Evolutionary conservation across 441 rosid species (phyloP).

Genomic region (Adansonia gregorii): DNA sequence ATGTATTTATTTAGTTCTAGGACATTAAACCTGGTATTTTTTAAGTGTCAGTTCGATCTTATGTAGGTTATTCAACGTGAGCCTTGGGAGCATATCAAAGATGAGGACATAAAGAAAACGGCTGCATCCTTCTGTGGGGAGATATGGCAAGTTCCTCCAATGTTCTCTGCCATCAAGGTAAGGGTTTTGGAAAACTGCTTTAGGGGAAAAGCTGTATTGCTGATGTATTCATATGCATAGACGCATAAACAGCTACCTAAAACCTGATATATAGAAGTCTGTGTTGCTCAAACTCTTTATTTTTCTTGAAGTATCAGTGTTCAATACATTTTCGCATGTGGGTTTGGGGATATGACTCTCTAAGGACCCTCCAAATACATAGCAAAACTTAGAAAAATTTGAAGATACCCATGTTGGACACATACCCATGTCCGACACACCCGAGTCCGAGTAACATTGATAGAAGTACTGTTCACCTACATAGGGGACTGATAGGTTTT

Average conservation of each 20-base stretch:
- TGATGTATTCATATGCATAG: too few relatives aligned
- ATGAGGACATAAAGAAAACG: constrained; percentile 74
- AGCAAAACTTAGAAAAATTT: too few relatives aligned
- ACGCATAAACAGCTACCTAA: too few relatives aligned
- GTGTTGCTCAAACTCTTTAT: too few relatives aligned
- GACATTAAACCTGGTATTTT: constrained; percentile 17
- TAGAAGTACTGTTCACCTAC: constrained; percentile 2
- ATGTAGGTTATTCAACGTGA: constrained; percentile 86
- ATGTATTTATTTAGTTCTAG: constrained; percentile 21
- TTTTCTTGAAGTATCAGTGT: too few relatives aligned
- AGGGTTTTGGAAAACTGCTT: constrained; percentile 30
- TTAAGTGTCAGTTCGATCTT: constrained; percentile 16
- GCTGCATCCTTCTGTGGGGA: constrained; percentile 83
- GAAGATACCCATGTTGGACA: too few relatives aligned
- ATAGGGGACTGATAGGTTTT: background rate
- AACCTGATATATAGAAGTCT: too few relatives aligned
- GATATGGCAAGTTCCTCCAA: constrained; percentile 99
- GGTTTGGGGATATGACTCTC: too few relatives aligned
- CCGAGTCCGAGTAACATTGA: background rate
- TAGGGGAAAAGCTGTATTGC: background rate
- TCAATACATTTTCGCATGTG: too few relatives aligned
- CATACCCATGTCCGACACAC: too few relatives aligned
- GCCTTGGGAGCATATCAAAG: constrained; percentile 96
- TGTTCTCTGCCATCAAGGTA: constrained; percentile 99
- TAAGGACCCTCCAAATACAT: too few relatives aligned